Evolutionary conservation across 2,329 filamentous ascomycete species (phyloP), one percentile per base, ranked within the genome.

Genomic region (Colletotrichum phormii): DNA sequence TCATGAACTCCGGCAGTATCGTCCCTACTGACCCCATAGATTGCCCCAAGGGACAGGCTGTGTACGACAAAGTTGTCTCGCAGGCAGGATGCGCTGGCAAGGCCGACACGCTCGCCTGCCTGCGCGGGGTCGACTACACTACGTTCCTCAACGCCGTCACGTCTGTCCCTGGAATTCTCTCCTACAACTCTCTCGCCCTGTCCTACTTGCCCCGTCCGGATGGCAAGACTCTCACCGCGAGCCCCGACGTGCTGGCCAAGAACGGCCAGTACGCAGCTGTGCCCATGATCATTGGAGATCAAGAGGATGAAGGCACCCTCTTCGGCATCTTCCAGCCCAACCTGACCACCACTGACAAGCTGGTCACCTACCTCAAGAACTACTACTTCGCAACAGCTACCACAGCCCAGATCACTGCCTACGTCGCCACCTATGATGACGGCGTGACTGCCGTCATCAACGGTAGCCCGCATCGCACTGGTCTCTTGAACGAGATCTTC

Each of bases 221-320:
- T 72, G 88, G 89, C 33, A 85, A 75, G 6, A 82, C 85, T 13
- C 82, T 92, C 22, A 86, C 88, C 0, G 80, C 82, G 2, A 89
- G 87, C 0, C 88, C 89, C 0, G 90, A 92, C 12, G 64, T 83
- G 0, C 80, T 90, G 12, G 79, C 85, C 8, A 64, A 75, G 13
- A 75, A 79, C 0, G 88, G 89, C 22, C 84, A 84, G 72, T 91
- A 89, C 74, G 86, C 89, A 31, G 84, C 76, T 0, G 88, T 93
- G 0, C 91, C 91, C 4, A 87, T 92, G 77, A 92, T 93, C 67
- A 83, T 90, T 35, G 90, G 91, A 53, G 85, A 91, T 76, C 88
- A 90, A 79, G 89, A 92, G 82, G 91, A 93, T 77, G 91, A 93
- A 78, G 90, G 90, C 8, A 91, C 91, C 0, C 79, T 93, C 5